These are phyloP conservation scores for Penicillium sp. DNA, from an alignment of 2,329 filamentous ascomycete genomes.

Conservation along the genomic window DNA sequence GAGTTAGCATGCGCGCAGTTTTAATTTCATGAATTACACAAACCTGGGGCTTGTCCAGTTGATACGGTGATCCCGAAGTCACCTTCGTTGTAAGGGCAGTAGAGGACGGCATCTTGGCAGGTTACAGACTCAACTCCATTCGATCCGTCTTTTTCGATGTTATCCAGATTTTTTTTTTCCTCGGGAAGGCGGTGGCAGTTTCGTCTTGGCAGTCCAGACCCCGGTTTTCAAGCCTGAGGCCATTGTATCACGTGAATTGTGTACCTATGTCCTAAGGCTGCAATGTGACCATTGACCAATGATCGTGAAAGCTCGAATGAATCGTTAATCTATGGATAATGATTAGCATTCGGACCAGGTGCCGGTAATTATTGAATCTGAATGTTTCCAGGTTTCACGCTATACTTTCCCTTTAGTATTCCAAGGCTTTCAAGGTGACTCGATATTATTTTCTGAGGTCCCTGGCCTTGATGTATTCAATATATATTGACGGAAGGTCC, in stretches of 20 bases:
- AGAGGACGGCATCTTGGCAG: conserved; percentile 41
- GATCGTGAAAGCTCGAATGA: too few relatives aligned
- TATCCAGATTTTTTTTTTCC: conserved; percentile 20
- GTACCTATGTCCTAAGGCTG: too few relatives aligned
- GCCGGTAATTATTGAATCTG: too few relatives aligned
- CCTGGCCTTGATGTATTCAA: too few relatives aligned
- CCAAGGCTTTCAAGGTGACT: too few relatives aligned
- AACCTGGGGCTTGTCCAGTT: conserved; percentile 50
- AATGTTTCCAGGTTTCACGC: too few relatives aligned
- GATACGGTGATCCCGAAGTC: conserved; percentile 46
- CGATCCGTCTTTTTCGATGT: conserved; percentile 24
- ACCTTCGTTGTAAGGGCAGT: conserved; percentile 44
- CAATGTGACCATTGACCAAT: too few relatives aligned
- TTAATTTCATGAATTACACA: conserved; percentile 6
- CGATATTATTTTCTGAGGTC: too few relatives aligned
- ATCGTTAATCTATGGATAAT: too few relatives aligned
- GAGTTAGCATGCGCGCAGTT: conserved; percentile 15
- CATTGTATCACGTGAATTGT: background rate
- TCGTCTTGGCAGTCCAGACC: conserved; percentile 28
- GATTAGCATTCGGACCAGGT: background rate
- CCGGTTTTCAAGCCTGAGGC: conserved; percentile 17
- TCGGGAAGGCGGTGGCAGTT: conserved; percentile 38
- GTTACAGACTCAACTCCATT: conserved; percentile 26
- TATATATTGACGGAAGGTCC: too few relatives aligned
- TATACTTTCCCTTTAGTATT: too few relatives aligned